Evolutionary conservation across 1,284 basidiomycete species (phyloP), one percentile per base, ranked within the genome.

Genomic region (Heterobasidion annosum): DNA sequence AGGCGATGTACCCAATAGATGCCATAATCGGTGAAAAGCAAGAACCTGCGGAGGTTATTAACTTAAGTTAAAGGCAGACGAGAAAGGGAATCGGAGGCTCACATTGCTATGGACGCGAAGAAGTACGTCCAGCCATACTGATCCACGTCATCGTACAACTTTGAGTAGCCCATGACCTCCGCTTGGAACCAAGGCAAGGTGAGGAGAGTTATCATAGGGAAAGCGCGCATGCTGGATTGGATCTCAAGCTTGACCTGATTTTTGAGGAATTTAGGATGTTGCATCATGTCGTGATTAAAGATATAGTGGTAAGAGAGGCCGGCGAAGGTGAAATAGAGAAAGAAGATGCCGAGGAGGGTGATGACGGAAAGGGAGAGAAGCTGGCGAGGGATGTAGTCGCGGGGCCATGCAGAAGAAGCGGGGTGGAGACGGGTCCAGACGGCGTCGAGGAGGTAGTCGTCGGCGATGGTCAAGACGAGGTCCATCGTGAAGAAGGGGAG

Each of bases 241-340:
- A 99, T 98, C 72, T 99, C 96, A 57, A 84, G 76, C 58, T 78
- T 76, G 58, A 93, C 80, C 69, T 98, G 95, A 64, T 92, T 82
- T 65, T 91, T 89, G 53, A 97, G 77, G 75, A 95, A 99, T 34
- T 88, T 82, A 0, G 96, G 97, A 72, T 99, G 96, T 50, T 82
- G 81, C 85, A 94, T 94, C 84, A 99, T 93, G 25, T 95, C 85
- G 64, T 94, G 88, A 73, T 99, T 95, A 81, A 98, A 99, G 57
- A 99, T 81, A 70, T 79, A 88, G 54, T 73, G 75, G 73, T 94
- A 99, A 3, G 93, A 93, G 10, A 93, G 67, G 34, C 78, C 74
- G 32, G 94, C 94, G 64, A 97, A 90, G 45, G 85, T 55, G 71
- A 98, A 96, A 72, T 99, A 95, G 51, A 95, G 77, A 48, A 83